Percentiles rank a stretch among this genome's conserved stretches.
Evolutionary conservation across 2,329 filamentous ascomycete genomes (phyloP).

Genomic region (Cadophora gregata): DNA sequence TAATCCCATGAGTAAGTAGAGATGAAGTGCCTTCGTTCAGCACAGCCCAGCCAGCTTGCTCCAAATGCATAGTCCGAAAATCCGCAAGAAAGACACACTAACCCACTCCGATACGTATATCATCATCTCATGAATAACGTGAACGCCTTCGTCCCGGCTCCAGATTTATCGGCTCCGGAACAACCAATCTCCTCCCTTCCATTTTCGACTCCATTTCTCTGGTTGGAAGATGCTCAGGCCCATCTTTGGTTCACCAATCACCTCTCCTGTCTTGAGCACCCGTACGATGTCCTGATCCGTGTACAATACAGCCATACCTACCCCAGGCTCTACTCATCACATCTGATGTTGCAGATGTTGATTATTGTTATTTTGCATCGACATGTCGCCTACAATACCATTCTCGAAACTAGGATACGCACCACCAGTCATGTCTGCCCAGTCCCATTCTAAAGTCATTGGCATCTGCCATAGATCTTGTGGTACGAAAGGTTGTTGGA

Average conservation of each 20-base stretch:
- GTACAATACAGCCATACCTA: background rate
- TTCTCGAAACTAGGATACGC: conserved; percentile 69
- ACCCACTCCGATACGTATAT: no score
- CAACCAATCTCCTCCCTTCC: no score
- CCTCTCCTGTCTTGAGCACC: background rate
- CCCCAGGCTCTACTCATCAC: conserved; percentile 8
- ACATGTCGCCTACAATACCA: conserved; percentile 47
- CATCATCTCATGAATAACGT: background rate
- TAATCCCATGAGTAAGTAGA: no score
- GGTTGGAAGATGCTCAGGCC: background rate
- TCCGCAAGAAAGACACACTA: no score
- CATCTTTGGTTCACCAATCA: background rate
- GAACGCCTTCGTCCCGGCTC: background rate
- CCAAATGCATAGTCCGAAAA: no score
- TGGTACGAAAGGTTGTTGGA: conserved; percentile 87
- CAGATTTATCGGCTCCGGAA: no score
- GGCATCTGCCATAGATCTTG: conserved; percentile 95
- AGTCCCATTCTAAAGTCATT: conserved; percentile 86
- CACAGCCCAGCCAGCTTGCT: no score
- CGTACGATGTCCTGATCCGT: background rate
- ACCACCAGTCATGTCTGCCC: conserved; percentile 71
- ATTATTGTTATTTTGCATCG: conserved; percentile 35
- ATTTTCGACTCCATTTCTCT: background rate
- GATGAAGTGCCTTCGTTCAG: no score
- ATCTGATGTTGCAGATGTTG: conserved; percentile 40